Evolutionary conservation across 345 rosid genomes (phyloP), one percentile per base, ranked within the genome.

Genomic region (Acer campestre): DNA sequence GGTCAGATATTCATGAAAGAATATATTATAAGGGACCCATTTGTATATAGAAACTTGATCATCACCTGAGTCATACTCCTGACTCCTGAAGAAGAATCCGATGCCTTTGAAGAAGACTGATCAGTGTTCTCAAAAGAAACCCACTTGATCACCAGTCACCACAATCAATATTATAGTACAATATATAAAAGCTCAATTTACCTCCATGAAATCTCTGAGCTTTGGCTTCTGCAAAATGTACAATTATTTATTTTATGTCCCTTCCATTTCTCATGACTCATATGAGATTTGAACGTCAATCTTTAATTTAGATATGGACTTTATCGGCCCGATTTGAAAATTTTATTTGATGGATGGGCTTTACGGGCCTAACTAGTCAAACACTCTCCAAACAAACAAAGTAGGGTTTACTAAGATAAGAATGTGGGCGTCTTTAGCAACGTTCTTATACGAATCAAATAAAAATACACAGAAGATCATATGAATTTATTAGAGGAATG

Each of bases 11-110:
- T 56, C 23, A n/a, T n/a, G 62, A 58, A 58, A 58, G 62, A 58
- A 58, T 58, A 58, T n/a, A 6, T 18, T 58, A 14, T 6, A 14
- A 40, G 70, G 70, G 70, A 67, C 51, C 51, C 27, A 67, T 67
- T 6, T 18, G 14, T 11, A n/a, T 18, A 67, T 67, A 17, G 70
- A 44, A 67, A n/a, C 51, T 58, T 31, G 35, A 31, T 31, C 20
- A 20, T 31, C 20, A 20, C 23, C 23, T 56, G 61, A 18, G 8
- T 6, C 8, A n/a, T 42, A 0, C 35, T 58, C 23, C 25, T 20
- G 62, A 58, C 10, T 58, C 62, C 10, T 38, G 53, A 67, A 40
- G 48, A 40, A 67, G 70, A 67, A 67, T 67, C 70, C 51, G 70
- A 67, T 67, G 70, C 70, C 6, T 40, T 20, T 67, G 13, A 0